phyloP scores from a whole-genome alignment of 345 rosid species.

The Brassica incana region DNA sequence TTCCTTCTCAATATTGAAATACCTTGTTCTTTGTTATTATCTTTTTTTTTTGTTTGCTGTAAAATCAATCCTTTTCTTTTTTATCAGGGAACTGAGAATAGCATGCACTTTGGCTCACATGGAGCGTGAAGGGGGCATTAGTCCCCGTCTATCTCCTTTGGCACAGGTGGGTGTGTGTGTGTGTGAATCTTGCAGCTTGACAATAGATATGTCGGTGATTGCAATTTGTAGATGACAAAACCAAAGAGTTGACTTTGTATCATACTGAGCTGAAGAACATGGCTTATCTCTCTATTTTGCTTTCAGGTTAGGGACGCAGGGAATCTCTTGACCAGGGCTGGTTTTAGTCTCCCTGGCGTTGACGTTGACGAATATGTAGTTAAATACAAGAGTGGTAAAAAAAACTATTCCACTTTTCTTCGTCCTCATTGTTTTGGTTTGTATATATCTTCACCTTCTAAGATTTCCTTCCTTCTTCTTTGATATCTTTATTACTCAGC shows the following conservation, averaged over 20 bases:
- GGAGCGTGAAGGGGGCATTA: conserved; percentile 99
- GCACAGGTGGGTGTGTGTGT: conserved; percentile 64
- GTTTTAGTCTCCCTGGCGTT: conserved; percentile 90
- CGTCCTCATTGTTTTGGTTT: background rate
- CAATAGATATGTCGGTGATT: background rate
- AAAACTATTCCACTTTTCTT: background rate
- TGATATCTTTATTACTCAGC: conserved; percentile 46
- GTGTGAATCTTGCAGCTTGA: background rate
- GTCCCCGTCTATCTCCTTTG: conserved; percentile 91
- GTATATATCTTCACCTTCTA: background rate
- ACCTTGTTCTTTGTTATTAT: background rate
- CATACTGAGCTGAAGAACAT: background rate
- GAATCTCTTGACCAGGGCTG: conserved; percentile 93
- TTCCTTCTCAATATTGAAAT: background rate
- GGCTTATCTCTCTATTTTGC: background rate
- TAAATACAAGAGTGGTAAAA: conserved; percentile 77
- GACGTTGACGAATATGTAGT: conserved; percentile 91
- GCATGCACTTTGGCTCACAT: conserved; percentile 98
- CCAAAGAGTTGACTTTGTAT: background rate
- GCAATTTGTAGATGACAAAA: conserved; percentile 6
- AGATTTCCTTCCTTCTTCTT: background rate
- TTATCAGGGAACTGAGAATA: conserved; percentile 82
- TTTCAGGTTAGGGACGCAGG: conserved; percentile 94
- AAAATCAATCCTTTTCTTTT: background rate
- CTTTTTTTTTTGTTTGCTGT: background rate